A percentile compares a stretch with the other conserved stretches of the same genome.
Conservation (phyloP, 2,329 filamentous ascomycete genomes). For the Phialophora macrospora region DNA sequence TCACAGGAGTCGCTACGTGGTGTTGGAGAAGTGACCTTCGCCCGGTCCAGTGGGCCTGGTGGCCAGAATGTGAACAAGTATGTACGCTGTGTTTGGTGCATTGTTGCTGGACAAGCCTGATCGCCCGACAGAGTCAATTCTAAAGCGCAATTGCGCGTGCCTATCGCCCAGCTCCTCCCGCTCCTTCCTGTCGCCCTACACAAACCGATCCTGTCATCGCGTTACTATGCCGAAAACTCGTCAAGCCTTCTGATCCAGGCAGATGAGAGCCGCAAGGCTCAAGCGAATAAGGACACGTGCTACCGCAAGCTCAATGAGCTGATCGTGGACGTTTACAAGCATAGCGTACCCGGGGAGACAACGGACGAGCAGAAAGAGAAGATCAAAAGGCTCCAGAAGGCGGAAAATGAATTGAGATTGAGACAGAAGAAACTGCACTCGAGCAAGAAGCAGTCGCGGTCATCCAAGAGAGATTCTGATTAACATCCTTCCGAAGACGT, state of each 20-base stretch:
- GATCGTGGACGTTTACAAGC: slow-evolving; percentile 57
- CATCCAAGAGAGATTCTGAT: slow-evolving; percentile 35
- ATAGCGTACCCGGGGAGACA: slow-evolving; percentile 64
- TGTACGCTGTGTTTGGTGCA: slow-evolving; percentile 54
- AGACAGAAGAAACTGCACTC: slow-evolving; percentile 65
- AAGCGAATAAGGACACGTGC: slow-evolving; percentile 63
- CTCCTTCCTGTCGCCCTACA: slow-evolving; percentile 62
- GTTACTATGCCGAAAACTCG: slow-evolving; percentile 60
- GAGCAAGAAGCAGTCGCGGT: slow-evolving; percentile 60
- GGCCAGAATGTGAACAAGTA: slow-evolving; percentile 76
- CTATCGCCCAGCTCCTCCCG: slow-evolving; percentile 58
- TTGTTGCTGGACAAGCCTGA: neutral
- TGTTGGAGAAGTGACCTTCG: slow-evolving; percentile 65
- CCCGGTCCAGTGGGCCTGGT: slow-evolving; percentile 67
- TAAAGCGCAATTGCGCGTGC: slow-evolving; percentile 67
- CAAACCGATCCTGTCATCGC: slow-evolving; percentile 56
- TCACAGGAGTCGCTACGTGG: slow-evolving; percentile 60
- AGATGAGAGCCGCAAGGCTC: slow-evolving; percentile 66
- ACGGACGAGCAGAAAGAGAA: slow-evolving; percentile 59
- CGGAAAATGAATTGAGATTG: slow-evolving; percentile 62
- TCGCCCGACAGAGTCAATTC: slow-evolving; percentile 62
- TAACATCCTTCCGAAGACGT: slow-evolving; percentile 17
- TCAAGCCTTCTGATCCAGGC: slow-evolving; percentile 65
- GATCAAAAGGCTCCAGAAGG: slow-evolving; percentile 61
- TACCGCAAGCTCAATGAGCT: slow-evolving; percentile 62